These are phyloP conservation scores for Sporobolomyces roseus DNA, from an alignment of 768 basidiomycete genomes.

Conservation along the genomic window DNA sequence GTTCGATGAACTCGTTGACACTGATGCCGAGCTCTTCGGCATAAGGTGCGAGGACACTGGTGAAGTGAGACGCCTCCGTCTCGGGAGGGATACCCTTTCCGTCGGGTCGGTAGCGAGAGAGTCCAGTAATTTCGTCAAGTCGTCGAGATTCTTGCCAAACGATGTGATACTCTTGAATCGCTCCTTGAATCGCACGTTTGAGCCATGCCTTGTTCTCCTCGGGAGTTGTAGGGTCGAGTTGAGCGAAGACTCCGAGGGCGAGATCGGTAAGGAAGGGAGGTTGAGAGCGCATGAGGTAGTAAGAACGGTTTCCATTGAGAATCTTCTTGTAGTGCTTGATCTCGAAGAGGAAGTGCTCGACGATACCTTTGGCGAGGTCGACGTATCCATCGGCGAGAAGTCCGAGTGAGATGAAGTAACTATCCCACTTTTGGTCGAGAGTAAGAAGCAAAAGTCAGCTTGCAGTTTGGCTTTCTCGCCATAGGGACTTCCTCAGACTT, in stretches of 20 bases:
- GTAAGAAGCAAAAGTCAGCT: not conserved
- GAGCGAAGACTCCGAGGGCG: slow-evolving; percentile 96
- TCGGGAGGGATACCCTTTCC: slow-evolving; percentile 96
- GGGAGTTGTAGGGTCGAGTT: slow-evolving; percentile 77
- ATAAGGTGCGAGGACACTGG: slow-evolving; percentile 91
- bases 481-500: too few species aligned
- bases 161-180: slow-evolving; percentile 98
- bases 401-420: slow-evolving; percentile 88
- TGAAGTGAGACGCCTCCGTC: slow-evolving; percentile 97
- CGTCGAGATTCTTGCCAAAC: slow-evolving; percentile 94
- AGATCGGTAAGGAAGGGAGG: slow-evolving; percentile 99
- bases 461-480: too few species aligned
- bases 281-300: slow-evolving; percentile 90
- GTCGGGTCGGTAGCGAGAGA: slow-evolving; percentile 89
- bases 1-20: slow-evolving; percentile 92
- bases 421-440: slow-evolving; percentile 52
- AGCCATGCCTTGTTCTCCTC: slow-evolving; percentile 83
- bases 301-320: slow-evolving; percentile 81
- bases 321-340: slow-evolving; percentile 69
- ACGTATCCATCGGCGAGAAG: slow-evolving; percentile 91
- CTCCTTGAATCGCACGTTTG: slow-evolving; percentile 90
- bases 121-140: slow-evolving; percentile 86
- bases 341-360: slow-evolving; percentile 98
- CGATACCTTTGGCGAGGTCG: slow-evolving; percentile 93
- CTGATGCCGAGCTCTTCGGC: slow-evolving; percentile 87